Evolutionary conservation across 2,329 filamentous ascomycete genomes (phyloP), one percentile per base, ranked within the genome.

Genomic region (Aureobasidium leucospermi): DNA sequence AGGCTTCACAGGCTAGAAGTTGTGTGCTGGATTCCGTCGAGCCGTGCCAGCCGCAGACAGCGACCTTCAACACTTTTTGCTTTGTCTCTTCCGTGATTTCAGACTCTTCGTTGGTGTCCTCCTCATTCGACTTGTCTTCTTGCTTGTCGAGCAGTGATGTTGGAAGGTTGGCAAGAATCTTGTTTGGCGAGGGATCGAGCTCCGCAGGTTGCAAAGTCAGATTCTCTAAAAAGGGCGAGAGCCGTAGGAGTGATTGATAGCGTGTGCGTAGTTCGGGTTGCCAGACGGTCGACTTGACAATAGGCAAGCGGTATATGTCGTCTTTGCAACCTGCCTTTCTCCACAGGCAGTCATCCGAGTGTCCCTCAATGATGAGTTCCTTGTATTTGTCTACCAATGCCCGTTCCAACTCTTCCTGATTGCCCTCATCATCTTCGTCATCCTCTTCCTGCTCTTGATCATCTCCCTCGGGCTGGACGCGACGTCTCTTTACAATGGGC

Each of bases 291-390:
- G 69, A 67, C n/a, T 68, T 65, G 8, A 72, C 72, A 43, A 79
- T 67, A 53, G 71, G 75, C 11, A 88, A 75, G 57, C 84, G 82
- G 66, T 87, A 85, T 43, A 87, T 87, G 39, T 85, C 83, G 63
- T 81, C 85, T 73, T 96, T 91, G 70, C 92, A 96, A n/a, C 90
- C 91, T 61, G 85, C 85, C 70, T 85, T 88, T 66, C 85, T 84
- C 94, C 93, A 99, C 16, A 94, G 78, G 69, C 93, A 99, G 63
- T 85, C 85, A 56, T 90, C 86, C 31, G 85, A 81, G 70, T 99
- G 93, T 2, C 86, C 88, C 28, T 84, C 80, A 13, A 88, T 75
- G 56, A 96, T 86, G 61, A 93, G 77, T 53, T 85, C 83, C 23
- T 78, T 79, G 69, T 96, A 96, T 67, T 87, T 86, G 47, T 88